These are phyloP conservation scores for Hibiscus trionum DNA, from an alignment of 345 rosid genomes.

Conservation along the genomic window DNA sequence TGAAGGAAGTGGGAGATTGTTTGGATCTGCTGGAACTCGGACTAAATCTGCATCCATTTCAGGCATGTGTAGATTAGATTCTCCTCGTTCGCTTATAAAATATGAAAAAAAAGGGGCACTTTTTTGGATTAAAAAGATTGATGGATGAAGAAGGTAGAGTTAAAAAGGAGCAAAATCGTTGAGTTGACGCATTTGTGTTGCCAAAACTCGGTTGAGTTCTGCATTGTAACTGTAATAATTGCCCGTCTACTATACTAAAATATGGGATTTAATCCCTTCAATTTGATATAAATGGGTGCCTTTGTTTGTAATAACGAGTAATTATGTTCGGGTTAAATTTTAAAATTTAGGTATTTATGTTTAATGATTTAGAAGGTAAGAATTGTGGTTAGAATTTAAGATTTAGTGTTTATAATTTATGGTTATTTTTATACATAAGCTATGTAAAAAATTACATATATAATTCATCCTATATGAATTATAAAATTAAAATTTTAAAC, in stretches of 20 bases:
- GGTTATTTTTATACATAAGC: no score
- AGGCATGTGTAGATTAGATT: constrained; percentile 6
- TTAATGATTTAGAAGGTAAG: no score
- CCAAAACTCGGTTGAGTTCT: not conserved
- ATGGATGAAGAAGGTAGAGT: not conserved
- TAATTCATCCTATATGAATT: no score
- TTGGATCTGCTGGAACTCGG: constrained; percentile 10
- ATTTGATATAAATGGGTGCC: not conserved
- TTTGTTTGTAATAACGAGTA: no score
- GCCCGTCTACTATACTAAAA: not conserved
- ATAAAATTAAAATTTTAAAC: no score
- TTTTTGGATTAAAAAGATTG: not conserved
- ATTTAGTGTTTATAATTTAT: no score
- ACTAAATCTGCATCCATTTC: constrained; percentile 6
- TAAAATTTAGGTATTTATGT: no score
- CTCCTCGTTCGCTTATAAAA: not conserved
- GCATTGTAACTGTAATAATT: not conserved
- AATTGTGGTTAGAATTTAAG: no score
- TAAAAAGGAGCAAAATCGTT: not conserved
- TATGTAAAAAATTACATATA: no score
- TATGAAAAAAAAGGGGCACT: not conserved
- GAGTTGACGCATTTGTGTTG: constrained; percentile 8
- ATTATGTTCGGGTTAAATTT: no score
- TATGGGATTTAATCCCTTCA: not conserved
- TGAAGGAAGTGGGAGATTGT: not conserved